These are phyloP conservation scores for Alternaria rosae DNA, from an alignment of 2,329 filamentous ascomycete genomes.

Conservation along the genomic window DNA sequence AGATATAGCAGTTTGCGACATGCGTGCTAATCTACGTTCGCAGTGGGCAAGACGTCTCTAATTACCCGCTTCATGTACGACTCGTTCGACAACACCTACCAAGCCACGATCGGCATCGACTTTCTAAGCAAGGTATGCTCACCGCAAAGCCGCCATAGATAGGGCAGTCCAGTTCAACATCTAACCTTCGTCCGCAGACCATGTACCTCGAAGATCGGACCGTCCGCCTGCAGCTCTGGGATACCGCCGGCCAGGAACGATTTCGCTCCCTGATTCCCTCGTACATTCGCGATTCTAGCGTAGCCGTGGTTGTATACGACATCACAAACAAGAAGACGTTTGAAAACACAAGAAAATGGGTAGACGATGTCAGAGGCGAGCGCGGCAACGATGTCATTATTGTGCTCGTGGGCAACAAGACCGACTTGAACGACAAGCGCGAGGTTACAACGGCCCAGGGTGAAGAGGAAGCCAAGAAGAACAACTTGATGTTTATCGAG, in stretches of 20 bases:
- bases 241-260: slow-evolving; percentile 95
- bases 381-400: slow-evolving; percentile 99
- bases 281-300: slow-evolving; percentile 97
- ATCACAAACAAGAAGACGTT: slow-evolving; percentile 98
- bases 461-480: slow-evolving; percentile 97
- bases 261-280: slow-evolving; percentile 97
- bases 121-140: slow-evolving; percentile 88
- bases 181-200: slow-evolving; percentile 65
- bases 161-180: not conserved
- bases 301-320: slow-evolving; percentile 98
- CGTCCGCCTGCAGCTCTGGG: slow-evolving; percentile 96
- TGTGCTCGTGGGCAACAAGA: slow-evolving; percentile 98
- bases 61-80: slow-evolving; percentile 99
- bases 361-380: slow-evolving; percentile 96
- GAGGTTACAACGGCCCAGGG: slow-evolving; percentile 96
- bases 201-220: slow-evolving; percentile 99
- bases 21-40: slow-evolving; percentile 24
- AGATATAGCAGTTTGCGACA: not conserved
- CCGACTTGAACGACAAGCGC: slow-evolving; percentile 96
- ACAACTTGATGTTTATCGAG: slow-evolving; percentile 98
- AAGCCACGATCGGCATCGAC: slow-evolving; percentile 98
- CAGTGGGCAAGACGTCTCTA: slow-evolving; percentile 97
- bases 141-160: not conserved
- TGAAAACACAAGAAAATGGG: slow-evolving; percentile 99
- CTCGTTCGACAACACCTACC: slow-evolving; percentile 99